Evolutionary conservation across 2,329 filamentous ascomycete species (phyloP).

Genomic region (Pseudogymnoascus sp.): DNA sequence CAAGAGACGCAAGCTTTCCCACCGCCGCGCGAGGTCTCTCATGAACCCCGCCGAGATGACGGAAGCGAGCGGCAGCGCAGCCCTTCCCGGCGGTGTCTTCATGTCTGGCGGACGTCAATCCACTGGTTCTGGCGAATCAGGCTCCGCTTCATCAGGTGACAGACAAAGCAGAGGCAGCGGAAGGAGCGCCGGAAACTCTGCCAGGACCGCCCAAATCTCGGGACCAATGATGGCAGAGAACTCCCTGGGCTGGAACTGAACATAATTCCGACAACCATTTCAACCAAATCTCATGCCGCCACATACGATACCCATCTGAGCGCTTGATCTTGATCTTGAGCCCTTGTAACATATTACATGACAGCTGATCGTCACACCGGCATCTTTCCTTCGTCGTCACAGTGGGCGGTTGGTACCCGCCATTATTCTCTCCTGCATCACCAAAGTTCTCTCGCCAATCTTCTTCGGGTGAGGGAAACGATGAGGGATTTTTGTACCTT

Average conservation of each 20-base stretch:
- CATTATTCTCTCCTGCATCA: slow-evolving; percentile 25
- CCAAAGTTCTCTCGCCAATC: slow-evolving; percentile 19
- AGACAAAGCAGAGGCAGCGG: slow-evolving; percentile 53
- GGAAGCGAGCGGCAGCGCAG: slow-evolving; percentile 32
- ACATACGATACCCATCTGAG: slow-evolving; percentile 16
- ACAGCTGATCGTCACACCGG: slow-evolving; percentile 18
- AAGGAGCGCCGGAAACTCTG: slow-evolving; percentile 31
- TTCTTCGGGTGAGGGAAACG: slow-evolving; percentile 19
- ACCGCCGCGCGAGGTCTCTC: slow-evolving; percentile 56
- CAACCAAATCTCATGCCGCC: slow-evolving; percentile 11
- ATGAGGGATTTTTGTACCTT: slow-evolving; percentile 14
- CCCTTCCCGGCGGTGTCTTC: slow-evolving; percentile 43
- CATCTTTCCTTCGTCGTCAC: slow-evolving; percentile 25
- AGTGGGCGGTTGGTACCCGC: slow-evolving; percentile 25
- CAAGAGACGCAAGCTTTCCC: slow-evolving; percentile 55
- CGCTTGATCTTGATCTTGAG: slow-evolving; percentile 21
- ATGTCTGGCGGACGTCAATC: slow-evolving; percentile 32
- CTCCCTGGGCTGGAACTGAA: slow-evolving; percentile 68
- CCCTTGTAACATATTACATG: slow-evolving; percentile 14
- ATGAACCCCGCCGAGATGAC: slow-evolving; percentile 42
- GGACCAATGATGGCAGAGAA: slow-evolving; percentile 71
- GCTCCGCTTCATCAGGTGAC: slow-evolving; percentile 26
- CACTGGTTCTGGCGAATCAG: slow-evolving; percentile 29
- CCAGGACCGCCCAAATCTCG: slow-evolving; percentile 61
- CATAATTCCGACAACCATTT: slow-evolving; percentile 9